Conservation (phyloP, 345 rosid species). For the Syzygium jambos region DNA sequence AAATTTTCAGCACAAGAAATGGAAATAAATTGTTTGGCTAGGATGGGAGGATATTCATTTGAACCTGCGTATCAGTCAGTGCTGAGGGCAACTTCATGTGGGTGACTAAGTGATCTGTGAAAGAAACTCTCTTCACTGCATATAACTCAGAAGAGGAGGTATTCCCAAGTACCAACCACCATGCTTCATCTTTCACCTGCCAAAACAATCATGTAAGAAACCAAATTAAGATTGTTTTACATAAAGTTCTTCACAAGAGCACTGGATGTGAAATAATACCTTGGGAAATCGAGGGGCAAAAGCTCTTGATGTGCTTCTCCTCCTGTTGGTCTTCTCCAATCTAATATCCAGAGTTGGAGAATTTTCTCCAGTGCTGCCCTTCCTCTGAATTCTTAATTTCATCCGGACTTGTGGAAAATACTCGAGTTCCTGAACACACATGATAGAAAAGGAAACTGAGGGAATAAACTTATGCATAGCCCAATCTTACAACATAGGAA, state of each 20-base stretch:
- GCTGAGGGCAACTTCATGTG: constrained; percentile 68
- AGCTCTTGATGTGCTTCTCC: constrained; percentile 67
- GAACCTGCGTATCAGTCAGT: constrained; percentile 47
- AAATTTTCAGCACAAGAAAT: background rate
- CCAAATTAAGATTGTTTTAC: background rate
- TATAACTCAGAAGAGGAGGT: constrained; percentile 52
- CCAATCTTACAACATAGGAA: background rate
- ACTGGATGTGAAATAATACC: constrained; percentile 20
- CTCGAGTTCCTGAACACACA: constrained; percentile 57
- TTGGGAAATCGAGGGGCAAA: constrained; percentile 83
- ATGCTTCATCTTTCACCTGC: constrained; percentile 92
- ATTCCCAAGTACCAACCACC: constrained; percentile 94
- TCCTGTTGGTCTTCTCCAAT: constrained; percentile 52
- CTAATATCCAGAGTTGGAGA: constrained; percentile 43
- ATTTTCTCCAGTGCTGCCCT: constrained; percentile 25
- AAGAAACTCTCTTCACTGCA: constrained; percentile 88
- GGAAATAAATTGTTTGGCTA: background rate
- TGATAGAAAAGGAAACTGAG: background rate
- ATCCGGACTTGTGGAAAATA: constrained; percentile 57
- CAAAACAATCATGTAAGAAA: background rate
- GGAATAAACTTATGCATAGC: background rate
- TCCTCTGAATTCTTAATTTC: constrained; percentile 58
- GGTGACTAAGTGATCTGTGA: constrained; percentile 53
- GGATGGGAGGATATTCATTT: background rate
- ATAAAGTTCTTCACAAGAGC: background rate